phyloP scores from a whole-genome alignment of 352 stramenopile species.

The Phytophthora ramorum region DNA sequence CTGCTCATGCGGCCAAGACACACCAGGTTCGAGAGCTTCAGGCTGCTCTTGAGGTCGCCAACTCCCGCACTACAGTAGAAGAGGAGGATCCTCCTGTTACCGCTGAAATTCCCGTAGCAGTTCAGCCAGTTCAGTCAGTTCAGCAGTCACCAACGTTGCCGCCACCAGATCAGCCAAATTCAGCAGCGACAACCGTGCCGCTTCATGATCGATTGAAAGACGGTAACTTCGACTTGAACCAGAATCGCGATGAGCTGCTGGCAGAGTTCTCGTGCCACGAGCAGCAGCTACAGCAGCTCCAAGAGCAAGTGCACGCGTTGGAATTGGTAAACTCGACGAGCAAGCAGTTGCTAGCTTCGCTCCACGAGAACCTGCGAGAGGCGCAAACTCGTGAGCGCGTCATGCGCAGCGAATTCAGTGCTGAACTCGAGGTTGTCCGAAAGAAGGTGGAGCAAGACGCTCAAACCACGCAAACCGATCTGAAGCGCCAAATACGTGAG shows the following conservation, averaged over 20 bases:
- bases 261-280: conserved; percentile 55
- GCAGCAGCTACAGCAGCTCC: conserved; percentile 42
- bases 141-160: neutral
- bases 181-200: neutral
- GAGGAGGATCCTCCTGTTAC: neutral
- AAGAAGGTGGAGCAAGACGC: conserved; percentile 28
- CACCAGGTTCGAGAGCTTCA: conserved; percentile 41
- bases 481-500: conserved; percentile 29
- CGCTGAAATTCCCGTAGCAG: neutral
- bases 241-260: conserved; percentile 41
- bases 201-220: conserved; percentile 20
- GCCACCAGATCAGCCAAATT: conserved; percentile 1
- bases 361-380: conserved; percentile 41
- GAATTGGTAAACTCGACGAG: conserved; percentile 38
- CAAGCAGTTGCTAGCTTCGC: conserved; percentile 32
- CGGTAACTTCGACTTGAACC: conserved; percentile 20
- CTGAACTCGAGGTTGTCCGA: conserved; percentile 30
- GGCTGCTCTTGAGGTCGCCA: conserved; percentile 16
- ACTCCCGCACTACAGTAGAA: neutral
- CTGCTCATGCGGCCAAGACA: conserved; percentile 28
- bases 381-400: conserved; percentile 23
- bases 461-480: conserved; percentile 22
- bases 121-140: neutral
- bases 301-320: conserved; percentile 45
- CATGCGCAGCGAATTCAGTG: conserved; percentile 33